Conservation (phyloP, 2,329 filamentous ascomycete species). For the Nothopassalora personata region DNA sequence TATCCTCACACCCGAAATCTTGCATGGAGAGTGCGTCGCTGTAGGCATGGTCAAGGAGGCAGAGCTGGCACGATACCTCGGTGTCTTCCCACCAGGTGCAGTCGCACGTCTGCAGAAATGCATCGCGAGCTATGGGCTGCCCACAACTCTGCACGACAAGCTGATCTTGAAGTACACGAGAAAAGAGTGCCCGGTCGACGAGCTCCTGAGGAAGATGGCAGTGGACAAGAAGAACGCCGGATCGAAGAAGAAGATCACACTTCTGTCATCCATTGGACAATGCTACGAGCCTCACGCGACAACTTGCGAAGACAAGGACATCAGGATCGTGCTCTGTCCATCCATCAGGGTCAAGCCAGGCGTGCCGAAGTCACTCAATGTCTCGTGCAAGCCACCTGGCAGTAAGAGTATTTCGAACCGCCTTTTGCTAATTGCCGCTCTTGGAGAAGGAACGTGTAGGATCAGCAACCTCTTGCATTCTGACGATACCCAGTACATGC, state of each 20-base stretch:
- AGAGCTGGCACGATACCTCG: slow-evolving; percentile 83
- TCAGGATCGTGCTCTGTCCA: slow-evolving; percentile 76
- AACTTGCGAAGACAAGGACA: slow-evolving; percentile 78
- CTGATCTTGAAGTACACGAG: slow-evolving; percentile 76
- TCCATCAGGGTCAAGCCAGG: slow-evolving; percentile 69
- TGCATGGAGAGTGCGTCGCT: slow-evolving; percentile 92
- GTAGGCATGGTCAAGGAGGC: slow-evolving; percentile 99
- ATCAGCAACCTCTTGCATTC: slow-evolving; percentile 93
- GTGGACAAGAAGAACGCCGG: slow-evolving; percentile 99
- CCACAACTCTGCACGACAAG: slow-evolving; percentile 78
- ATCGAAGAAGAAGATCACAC: slow-evolving; percentile 88
- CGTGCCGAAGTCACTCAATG: slow-evolving; percentile 58
- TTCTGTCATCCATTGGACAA: slow-evolving; percentile 82
- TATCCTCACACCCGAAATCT: slow-evolving; percentile 86
- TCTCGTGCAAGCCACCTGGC: slow-evolving; percentile 81
- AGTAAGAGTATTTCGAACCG: slow-evolving; percentile 98
- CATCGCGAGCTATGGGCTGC: slow-evolving; percentile 87
- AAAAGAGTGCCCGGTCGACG: slow-evolving; percentile 81
- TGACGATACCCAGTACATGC: slow-evolving; percentile 95
- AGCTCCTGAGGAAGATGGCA: slow-evolving; percentile 85
- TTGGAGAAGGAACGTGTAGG: slow-evolving; percentile 77
- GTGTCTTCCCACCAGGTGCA: slow-evolving; percentile 76
- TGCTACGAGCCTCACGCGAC: slow-evolving; percentile 84
- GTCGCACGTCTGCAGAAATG: slow-evolving; percentile 88
- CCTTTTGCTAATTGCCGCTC: slow-evolving; percentile 85